phyloP scores from a whole-genome alignment of 495 filamentous ascomycete species.

The Talaromyces proteolyticus region DNA sequence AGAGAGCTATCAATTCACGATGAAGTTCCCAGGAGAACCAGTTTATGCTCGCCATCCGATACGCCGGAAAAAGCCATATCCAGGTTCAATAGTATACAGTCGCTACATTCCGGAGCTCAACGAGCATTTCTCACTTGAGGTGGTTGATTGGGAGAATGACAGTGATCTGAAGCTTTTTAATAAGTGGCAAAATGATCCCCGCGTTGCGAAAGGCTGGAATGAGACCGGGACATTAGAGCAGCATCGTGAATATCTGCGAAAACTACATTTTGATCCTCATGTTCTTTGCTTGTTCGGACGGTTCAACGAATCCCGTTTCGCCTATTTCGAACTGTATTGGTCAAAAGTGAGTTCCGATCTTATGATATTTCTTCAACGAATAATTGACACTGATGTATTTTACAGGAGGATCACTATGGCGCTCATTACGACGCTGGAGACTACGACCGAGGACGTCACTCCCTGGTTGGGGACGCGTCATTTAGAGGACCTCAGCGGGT shows the following conservation, averaged over 20 bases:
- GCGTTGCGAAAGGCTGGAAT: constrained; percentile 65
- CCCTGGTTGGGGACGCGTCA: constrained; percentile 56
- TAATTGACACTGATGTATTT: too few species aligned
- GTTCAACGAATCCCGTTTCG: constrained; percentile 56
- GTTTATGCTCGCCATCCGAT: constrained; percentile 52
- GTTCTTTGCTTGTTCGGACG: constrained; percentile 54
- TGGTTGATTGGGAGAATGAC: constrained; percentile 47
- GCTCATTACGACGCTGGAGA: constrained; percentile 58
- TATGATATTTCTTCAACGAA: too few species aligned
- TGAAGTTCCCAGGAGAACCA: constrained; percentile 37
- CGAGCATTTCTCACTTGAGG: constrained; percentile 61
- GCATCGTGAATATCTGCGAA: constrained; percentile 55
- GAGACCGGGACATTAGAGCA: constrained; percentile 58
- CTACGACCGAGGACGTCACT: constrained; percentile 64
- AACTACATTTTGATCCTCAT: constrained; percentile 56
- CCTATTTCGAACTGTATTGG: constrained; percentile 70
- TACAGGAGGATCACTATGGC: constrained; percentile 59
- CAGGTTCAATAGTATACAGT: constrained; percentile 58
- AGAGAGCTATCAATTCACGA: constrained; percentile 50
- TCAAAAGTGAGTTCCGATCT: too few species aligned
- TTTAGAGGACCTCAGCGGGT: constrained; percentile 61
- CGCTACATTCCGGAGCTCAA: constrained; percentile 61
- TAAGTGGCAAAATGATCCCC: constrained; percentile 65
- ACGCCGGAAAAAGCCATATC: constrained; percentile 53
- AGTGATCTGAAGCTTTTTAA: constrained; percentile 58